These are phyloP conservation scores for Pistacia vera DNA, from an alignment of 345 rosid genomes.

Conservation along the genomic window DNA sequence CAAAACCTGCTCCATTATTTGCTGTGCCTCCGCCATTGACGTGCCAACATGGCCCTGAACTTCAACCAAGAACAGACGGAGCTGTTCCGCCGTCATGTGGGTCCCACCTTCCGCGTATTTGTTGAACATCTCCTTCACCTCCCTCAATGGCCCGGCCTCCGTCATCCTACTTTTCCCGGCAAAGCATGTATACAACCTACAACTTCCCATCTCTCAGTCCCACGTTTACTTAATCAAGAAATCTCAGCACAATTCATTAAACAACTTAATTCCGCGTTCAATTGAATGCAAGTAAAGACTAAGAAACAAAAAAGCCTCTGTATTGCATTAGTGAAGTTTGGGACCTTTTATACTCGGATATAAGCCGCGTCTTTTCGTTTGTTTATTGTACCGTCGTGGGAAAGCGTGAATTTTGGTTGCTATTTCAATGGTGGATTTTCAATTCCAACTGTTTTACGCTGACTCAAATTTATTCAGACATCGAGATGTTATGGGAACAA, in stretches of 20 bases:
- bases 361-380: too few relatives aligned
- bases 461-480: background rate
- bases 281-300: too few relatives aligned
- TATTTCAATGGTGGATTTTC: background rate
- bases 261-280: too few relatives aligned
- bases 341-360: too few relatives aligned
- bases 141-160: slow-evolving; percentile 66
- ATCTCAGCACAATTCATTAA: too few relatives aligned
- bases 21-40: slow-evolving; percentile 50
- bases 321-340: too few relatives aligned
- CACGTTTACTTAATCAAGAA: too few relatives aligned
- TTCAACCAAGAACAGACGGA: slow-evolving; percentile 54
- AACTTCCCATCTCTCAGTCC: slow-evolving; percentile 49
- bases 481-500: background rate
- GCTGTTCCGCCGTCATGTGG: slow-evolving; percentile 67
- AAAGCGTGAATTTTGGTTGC: too few relatives aligned
- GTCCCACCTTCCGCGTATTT: slow-evolving; percentile 56
- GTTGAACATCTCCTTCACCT: slow-evolving; percentile 55
- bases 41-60: slow-evolving; percentile 41
- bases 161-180: slow-evolving; percentile 56
- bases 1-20: slow-evolving; percentile 55
- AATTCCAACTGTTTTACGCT: too few relatives aligned
- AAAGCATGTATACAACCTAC: slow-evolving; percentile 63
- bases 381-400: too few relatives aligned
- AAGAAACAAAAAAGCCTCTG: too few relatives aligned